Evolutionary conservation across 177 flowering plant genomes (phyloP).

Genomic region (Vitis hybrid): DNA sequence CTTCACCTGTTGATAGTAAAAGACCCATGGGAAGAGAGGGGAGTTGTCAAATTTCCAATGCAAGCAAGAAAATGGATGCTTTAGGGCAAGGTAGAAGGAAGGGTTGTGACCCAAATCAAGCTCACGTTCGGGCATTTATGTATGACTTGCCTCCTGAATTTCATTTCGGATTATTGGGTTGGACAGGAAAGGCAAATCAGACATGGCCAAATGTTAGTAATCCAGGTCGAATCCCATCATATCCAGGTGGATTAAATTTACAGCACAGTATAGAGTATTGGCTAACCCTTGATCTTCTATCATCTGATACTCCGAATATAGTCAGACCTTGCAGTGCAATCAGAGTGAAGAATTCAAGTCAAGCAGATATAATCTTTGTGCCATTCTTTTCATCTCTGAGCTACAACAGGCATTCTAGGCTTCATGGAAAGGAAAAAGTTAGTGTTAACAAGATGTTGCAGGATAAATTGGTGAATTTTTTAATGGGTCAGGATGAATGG

Average conservation of each 20-base stretch:
- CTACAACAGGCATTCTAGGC: slow-evolving; percentile 74
- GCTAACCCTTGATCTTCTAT: slow-evolving; percentile 85
- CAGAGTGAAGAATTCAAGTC: slow-evolving; percentile 64
- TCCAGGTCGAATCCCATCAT: slow-evolving; percentile 40
- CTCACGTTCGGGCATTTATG: slow-evolving; percentile 59
- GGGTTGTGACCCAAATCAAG: slow-evolving; percentile 36
- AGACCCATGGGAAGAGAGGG: slow-evolving; percentile 6
- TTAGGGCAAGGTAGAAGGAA: slow-evolving; percentile 13
- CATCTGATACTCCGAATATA: slow-evolving; percentile 40
- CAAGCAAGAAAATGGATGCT: slow-evolving; percentile 11
- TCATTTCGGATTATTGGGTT: slow-evolving; percentile 78
- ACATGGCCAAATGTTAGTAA: slow-evolving; percentile 63
- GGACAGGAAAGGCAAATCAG: slow-evolving; percentile 44
- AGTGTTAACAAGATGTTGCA: slow-evolving; percentile 63
- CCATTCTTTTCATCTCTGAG: slow-evolving; percentile 83
- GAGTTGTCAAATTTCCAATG: slow-evolving; percentile 12
- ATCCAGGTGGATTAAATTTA: slow-evolving; percentile 86
- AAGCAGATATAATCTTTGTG: slow-evolving; percentile 73
- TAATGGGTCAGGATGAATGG: slow-evolving; percentile 66
- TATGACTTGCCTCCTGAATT: slow-evolving; percentile 85
- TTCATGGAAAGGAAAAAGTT: slow-evolving; percentile 40
- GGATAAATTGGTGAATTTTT: slow-evolving; percentile 56
- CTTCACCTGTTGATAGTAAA: slow-evolving; percentile 11
- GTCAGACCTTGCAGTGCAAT: slow-evolving; percentile 62
- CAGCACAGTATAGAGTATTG: slow-evolving; percentile 89